A percentile compares a stretch with the other conserved stretches of the same genome.
Evolutionary conservation across 2,329 filamentous ascomycete species (phyloP).

Genomic region (Stachybotrys echinatus): DNA sequence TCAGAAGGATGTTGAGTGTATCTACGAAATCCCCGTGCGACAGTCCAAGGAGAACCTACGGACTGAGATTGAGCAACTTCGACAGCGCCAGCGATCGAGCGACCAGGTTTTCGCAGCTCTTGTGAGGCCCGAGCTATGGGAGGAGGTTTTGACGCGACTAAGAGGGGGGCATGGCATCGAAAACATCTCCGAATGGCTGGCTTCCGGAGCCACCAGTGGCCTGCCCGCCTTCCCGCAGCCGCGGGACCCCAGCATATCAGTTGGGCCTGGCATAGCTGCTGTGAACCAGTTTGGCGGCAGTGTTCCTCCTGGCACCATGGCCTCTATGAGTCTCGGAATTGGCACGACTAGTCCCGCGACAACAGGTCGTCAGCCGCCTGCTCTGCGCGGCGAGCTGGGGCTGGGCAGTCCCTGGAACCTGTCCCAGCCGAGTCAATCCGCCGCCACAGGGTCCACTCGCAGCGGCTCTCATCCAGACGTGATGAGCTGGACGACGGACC

Average conservation of each 20-base stretch:
- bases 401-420: conserved; percentile 44
- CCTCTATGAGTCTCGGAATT: conserved; percentile 24
- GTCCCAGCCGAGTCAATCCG: conserved; percentile 39
- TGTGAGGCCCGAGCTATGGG: conserved; percentile 42
- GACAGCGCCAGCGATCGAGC: conserved; percentile 47
- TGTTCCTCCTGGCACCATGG: conserved; percentile 17
- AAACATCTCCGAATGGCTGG: conserved; percentile 50
- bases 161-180: conserved; percentile 50
- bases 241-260: conserved; percentile 8
- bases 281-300: conserved; percentile 16
- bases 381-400: conserved; percentile 31
- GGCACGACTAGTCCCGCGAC: conserved; percentile 23
- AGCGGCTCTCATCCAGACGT: conserved; percentile 37
- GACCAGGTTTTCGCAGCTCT: conserved; percentile 53
- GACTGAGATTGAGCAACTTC: conserved; percentile 52
- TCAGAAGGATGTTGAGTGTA: conserved; percentile 50
- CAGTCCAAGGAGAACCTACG: conserved; percentile 60
- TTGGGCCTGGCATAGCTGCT: conserved; percentile 9
- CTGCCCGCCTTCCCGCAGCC: conserved; percentile 19
- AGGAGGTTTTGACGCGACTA: conserved; percentile 48
- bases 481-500: conserved; percentile 40
- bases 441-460: conserved; percentile 34
- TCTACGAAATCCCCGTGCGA: conserved; percentile 58
- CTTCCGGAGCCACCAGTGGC: conserved; percentile 21
- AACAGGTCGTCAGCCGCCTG: conserved; percentile 17